Evolutionary conservation across 1,139 yeast genomes (phyloP).

Genomic region (Debaryomyces sp.): DNA sequence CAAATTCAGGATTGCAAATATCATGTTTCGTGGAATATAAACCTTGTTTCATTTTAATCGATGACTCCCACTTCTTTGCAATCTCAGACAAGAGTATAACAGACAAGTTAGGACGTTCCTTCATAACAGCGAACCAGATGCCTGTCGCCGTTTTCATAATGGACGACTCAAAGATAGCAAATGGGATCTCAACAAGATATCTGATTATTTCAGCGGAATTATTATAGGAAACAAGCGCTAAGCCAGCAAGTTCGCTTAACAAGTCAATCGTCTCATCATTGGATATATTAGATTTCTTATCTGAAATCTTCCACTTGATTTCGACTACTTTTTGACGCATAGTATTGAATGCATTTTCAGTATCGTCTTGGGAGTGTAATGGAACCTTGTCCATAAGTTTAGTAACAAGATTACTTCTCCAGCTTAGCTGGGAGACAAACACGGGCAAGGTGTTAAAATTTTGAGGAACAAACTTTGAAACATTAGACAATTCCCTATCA

Average conservation of each 20-base stretch:
- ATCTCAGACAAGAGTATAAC: conserved; percentile 71
- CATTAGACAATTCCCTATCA: conserved; percentile 57
- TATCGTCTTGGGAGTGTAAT: conserved; percentile 32
- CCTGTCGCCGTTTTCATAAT: conserved; percentile 70
- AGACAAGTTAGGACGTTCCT: conserved; percentile 61
- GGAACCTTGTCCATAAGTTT: conserved; percentile 42
- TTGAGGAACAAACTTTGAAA: conserved; percentile 27
- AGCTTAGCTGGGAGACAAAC: conserved; percentile 75
- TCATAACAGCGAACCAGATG: conserved; percentile 81
- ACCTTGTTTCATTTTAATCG: conserved; percentile 64
- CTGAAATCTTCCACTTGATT: conserved; percentile 15
- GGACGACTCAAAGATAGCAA: conserved; percentile 59
- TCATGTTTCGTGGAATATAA: conserved; percentile 66
- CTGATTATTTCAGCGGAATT: conserved; percentile 56
- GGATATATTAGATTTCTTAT: conserved; percentile 16
- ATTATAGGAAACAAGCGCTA: conserved; percentile 47
- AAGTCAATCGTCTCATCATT: conserved; percentile 41
- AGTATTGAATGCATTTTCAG: conserved; percentile 29
- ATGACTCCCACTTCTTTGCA: conserved; percentile 64
- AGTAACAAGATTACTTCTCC: conserved; percentile 60
- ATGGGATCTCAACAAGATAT: conserved; percentile 72
- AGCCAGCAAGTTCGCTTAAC: conserved; percentile 52
- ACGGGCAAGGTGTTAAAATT: conserved; percentile 67
- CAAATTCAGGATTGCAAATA: conserved; percentile 61
- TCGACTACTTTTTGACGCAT: conserved; percentile 20